Evolutionary conservation across 2,329 filamentous ascomycete species (phyloP).

Genomic region (Sclerotinia sclerotiorum): DNA sequence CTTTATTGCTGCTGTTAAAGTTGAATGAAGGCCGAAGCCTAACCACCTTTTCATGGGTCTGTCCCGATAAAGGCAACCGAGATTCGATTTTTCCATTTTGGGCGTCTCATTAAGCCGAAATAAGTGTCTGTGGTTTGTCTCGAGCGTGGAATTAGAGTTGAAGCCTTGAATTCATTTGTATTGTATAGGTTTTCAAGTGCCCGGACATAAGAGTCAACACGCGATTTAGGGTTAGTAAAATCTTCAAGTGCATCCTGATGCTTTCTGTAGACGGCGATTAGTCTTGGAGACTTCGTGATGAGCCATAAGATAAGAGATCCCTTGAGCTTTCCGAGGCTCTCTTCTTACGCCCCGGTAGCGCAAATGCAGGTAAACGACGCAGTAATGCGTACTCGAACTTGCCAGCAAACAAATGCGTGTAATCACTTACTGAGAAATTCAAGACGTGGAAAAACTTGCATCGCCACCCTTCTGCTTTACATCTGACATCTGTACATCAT

Average conservation of each 20-base stretch:
- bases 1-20: not conserved
- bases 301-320: not conserved
- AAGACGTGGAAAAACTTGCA: constrained; percentile 7
- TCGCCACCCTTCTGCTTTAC: constrained; percentile 3
- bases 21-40: not conserved
- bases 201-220: not conserved
- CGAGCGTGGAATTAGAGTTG: not conserved
- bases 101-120: not conserved
- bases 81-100: not conserved
- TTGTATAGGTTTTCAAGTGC: not conserved
- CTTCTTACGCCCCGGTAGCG: not conserved
- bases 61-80: not conserved
- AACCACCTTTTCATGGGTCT: not conserved
- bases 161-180: not conserved
- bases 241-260: not conserved
- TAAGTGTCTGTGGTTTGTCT: not conserved
- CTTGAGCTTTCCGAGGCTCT: not conserved
- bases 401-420: constrained; percentile 12
- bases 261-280: not conserved
- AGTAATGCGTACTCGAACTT: not conserved
- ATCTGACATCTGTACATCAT: constrained; percentile 7
- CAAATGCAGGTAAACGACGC: not conserved
- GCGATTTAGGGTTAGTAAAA: not conserved
- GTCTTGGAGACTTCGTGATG: not conserved
- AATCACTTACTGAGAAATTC: not conserved